phyloP scores from a whole-genome alignment of 495 filamentous ascomycete species.

The Letharia lupina region DNA sequence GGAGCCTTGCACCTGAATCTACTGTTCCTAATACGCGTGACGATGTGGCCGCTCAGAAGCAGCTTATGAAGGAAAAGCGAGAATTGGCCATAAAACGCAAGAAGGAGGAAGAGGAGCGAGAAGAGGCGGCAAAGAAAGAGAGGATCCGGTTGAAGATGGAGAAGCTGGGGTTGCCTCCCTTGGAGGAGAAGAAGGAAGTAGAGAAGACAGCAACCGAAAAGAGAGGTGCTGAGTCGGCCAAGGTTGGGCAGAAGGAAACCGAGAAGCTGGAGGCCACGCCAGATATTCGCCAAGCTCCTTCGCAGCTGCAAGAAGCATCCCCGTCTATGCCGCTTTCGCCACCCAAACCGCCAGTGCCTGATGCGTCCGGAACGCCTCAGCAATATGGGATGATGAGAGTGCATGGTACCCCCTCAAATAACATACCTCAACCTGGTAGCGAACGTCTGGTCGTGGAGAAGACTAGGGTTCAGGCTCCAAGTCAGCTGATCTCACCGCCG shows the following conservation, averaged over 20 bases:
- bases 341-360: conserved; percentile 45
- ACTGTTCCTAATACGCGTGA: conserved; percentile 42
- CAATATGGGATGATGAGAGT: conserved; percentile 56
- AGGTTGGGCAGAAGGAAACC: conserved; percentile 26
- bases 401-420: conserved; percentile 44
- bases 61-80: conserved; percentile 75
- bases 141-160: conserved; percentile 78
- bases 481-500: conserved; percentile 32
- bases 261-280: conserved; percentile 28
- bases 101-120: conserved; percentile 69
- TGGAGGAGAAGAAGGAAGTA: conserved; percentile 45
- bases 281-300: conserved; percentile 22
- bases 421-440: conserved; percentile 33
- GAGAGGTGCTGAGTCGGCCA: conserved; percentile 27
- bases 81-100: conserved; percentile 69
- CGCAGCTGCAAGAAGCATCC: conserved; percentile 18
- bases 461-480: conserved; percentile 23
- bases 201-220: conserved; percentile 37
- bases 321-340: conserved; percentile 34
- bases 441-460: conserved; percentile 32
- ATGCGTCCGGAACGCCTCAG: conserved; percentile 44
- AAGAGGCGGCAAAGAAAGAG: conserved; percentile 72
- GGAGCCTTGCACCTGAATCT: conserved; percentile 3
- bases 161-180: conserved; percentile 59
- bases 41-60: conserved; percentile 56